Percentiles rank a stretch among this genome's conserved stretches.
phyloP scores from a whole-genome alignment of 2,329 filamentous ascomycete genomes.

The Microascus cirrosus region DNA sequence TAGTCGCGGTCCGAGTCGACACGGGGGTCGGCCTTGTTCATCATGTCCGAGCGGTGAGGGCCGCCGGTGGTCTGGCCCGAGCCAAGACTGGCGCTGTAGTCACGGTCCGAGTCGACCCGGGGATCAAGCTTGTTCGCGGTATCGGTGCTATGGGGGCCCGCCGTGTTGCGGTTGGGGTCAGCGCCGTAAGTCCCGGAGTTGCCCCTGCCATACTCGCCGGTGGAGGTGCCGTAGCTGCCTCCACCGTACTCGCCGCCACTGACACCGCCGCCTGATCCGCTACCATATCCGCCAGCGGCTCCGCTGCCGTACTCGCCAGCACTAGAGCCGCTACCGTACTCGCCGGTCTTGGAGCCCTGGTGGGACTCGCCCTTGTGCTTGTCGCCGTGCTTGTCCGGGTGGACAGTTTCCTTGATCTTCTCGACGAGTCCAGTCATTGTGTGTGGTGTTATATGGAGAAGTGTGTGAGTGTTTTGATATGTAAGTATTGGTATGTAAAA shows the following conservation, averaged over 20 bases:
- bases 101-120: conserved; percentile 42
- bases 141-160: conserved; percentile 37
- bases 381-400: neutral
- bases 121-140: conserved; percentile 44
- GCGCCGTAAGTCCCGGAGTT: conserved; percentile 11
- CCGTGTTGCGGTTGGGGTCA: neutral
- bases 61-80: conserved; percentile 35
- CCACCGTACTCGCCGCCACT: neutral
- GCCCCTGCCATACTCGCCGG: conserved; percentile 6
- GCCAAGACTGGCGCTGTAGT: conserved; percentile 42
- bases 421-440: conserved; percentile 1
- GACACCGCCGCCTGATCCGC: too few species aligned
- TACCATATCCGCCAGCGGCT: neutral
- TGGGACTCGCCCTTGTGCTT: neutral
- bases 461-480: too few species aligned
- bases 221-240: conserved; percentile 6
- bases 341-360: neutral
- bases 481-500: neutral
- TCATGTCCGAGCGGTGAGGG: conserved; percentile 36
- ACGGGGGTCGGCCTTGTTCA: conserved; percentile 44
- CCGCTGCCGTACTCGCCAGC: neutral
- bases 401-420: neutral
- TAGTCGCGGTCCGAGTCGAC: conserved; percentile 32
- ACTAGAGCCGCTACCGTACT: neutral
- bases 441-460: neutral